These are phyloP conservation scores for Fagus sylvatica DNA, from an alignment of 306 rosid species.

Conservation along the genomic window DNA sequence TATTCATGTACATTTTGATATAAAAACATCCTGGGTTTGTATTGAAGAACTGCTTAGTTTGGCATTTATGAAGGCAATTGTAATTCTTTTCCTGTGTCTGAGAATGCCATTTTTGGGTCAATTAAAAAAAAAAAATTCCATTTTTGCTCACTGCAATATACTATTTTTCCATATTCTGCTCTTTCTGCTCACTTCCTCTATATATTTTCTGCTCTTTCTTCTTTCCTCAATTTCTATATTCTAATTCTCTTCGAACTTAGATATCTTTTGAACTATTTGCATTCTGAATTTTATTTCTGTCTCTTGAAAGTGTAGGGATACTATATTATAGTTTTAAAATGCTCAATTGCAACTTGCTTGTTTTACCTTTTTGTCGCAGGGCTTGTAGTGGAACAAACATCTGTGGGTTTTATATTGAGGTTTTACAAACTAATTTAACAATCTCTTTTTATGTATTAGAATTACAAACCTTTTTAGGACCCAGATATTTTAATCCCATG, in stretches of 20 bases:
- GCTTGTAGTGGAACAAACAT: too few relatives aligned
- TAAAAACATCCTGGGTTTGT: not conserved
- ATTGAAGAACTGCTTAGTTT: not conserved
- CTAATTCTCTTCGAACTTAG: not conserved
- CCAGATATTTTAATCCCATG: constrained; percentile 41
- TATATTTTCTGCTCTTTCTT: not conserved
- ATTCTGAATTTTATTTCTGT: constrained; percentile 7
- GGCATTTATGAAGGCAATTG: too few relatives aligned
- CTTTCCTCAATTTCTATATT: constrained; percentile 6
- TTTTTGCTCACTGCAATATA: not conserved
- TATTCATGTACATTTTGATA: not conserved
- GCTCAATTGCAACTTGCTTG: too few relatives aligned
- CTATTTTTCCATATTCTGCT: not conserved
- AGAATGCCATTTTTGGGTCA: not conserved
- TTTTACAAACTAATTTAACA: too few relatives aligned
- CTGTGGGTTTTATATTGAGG: too few relatives aligned
- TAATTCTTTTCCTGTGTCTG: too few relatives aligned
- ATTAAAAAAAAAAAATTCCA: too few relatives aligned
- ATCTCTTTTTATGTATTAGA: constrained; percentile 52
- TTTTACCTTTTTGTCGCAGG: too few relatives aligned
- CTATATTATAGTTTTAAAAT: too few relatives aligned
- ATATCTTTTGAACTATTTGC: constrained; percentile 35
- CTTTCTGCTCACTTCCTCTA: not conserved
- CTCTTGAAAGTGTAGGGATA: constrained; percentile 64
- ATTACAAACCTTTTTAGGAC: constrained; percentile 37